Evolutionary conservation across 768 basidiomycete species (phyloP).

Genomic region (Rhodocollybia butyracea): DNA sequence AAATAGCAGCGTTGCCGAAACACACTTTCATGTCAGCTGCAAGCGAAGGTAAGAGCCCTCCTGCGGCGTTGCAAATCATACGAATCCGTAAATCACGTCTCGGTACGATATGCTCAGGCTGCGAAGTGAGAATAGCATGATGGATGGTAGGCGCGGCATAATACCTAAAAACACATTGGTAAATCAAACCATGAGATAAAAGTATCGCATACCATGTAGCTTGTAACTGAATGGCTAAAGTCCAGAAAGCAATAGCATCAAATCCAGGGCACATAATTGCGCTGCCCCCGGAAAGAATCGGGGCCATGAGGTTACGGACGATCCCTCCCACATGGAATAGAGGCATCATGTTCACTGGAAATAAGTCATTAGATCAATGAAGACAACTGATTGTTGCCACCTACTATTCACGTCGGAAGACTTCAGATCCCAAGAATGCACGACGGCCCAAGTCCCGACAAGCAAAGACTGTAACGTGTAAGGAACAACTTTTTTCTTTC

Average conservation of each 20-base stretch:
- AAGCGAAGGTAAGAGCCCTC: conserved; percentile 50
- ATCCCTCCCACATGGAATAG: conserved; percentile 62
- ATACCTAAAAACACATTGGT: conserved; percentile 31
- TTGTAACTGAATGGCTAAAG: conserved; percentile 30
- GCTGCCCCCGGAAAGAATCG: conserved; percentile 49
- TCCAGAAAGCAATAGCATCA: conserved; percentile 51
- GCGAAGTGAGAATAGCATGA: conserved; percentile 42
- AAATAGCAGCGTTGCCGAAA: conserved; percentile 46
- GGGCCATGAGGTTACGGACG: conserved; percentile 55
- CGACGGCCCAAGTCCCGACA: conserved; percentile 41
- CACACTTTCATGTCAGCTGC: conserved; percentile 44
- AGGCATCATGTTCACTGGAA: conserved; percentile 47
- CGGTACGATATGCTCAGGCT: conserved; percentile 27
- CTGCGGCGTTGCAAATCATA: conserved; percentile 49
- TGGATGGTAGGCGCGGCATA: conserved; percentile 50
- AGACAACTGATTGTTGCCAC: conserved; percentile 11
- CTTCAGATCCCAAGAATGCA: conserved; percentile 39
- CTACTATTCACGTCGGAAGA: conserved; percentile 43
- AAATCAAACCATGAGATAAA: neutral
- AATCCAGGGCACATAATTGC: conserved; percentile 55
- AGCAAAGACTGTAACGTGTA: conserved; percentile 40
- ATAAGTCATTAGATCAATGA: neutral
- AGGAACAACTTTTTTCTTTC: conserved; percentile 48
- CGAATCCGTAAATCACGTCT: conserved; percentile 35
- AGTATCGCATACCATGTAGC: conserved; percentile 45